Percentiles rank a stretch among this genome's conserved stretches.
Evolutionary conservation across 805 yeast genomes (phyloP).

Genomic region (Nakazawaea pomicola): DNA sequence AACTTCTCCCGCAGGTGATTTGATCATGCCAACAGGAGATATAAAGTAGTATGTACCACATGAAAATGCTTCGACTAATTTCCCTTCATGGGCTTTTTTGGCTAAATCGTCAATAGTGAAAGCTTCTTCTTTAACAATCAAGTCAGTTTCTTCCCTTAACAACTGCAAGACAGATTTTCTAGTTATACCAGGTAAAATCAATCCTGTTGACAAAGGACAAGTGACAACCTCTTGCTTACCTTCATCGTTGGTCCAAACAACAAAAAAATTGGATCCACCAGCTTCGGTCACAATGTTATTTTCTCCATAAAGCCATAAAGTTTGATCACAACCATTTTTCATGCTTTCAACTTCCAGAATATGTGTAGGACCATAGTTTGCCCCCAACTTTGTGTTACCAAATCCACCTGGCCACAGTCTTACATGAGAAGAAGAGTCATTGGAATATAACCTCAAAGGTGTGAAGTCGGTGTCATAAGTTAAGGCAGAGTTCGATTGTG

Average conservation of each 20-base stretch:
- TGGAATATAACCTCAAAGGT: conserved; percentile 37
- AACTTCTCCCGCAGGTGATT: conserved; percentile 36
- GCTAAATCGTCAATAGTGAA: conserved; percentile 42
- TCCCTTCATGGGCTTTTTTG: conserved; percentile 39
- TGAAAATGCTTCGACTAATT: conserved; percentile 49
- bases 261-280: conserved; percentile 51
- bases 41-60: conserved; percentile 52
- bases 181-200: conserved; percentile 49
- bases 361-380: conserved; percentile 51
- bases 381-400: conserved; percentile 49
- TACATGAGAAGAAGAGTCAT: conserved; percentile 45
- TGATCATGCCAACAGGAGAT: conserved; percentile 38
- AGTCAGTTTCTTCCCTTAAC: conserved; percentile 32
- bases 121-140: conserved; percentile 33
- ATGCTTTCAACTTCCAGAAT: conserved; percentile 41
- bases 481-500: conserved; percentile 35
- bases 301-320: conserved; percentile 50
- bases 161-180: conserved; percentile 43
- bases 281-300: conserved; percentile 50
- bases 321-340: conserved; percentile 42
- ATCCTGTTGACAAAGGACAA: conserved; percentile 45
- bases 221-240: conserved; percentile 45
- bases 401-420: conserved; percentile 58
- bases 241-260: conserved; percentile 35
- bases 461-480: conserved; percentile 30